Evolutionary conservation across 441 rosid species (phyloP).

Genomic region (Eruca vesicaria): DNA sequence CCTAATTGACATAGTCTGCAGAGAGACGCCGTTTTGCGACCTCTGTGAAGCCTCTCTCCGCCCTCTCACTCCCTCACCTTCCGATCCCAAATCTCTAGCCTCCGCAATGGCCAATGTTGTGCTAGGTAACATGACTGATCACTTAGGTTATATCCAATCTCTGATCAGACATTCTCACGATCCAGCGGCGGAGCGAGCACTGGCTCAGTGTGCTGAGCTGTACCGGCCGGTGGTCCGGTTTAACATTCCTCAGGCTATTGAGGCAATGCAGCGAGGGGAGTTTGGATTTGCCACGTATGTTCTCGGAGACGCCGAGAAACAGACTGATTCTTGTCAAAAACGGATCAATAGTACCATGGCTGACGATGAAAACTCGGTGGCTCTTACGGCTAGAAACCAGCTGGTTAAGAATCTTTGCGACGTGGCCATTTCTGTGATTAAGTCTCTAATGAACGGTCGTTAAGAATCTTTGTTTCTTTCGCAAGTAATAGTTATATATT

Average conservation of each 20-base stretch:
- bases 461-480: constrained; percentile 15
- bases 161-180: constrained; percentile 45
- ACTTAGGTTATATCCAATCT: constrained; percentile 47
- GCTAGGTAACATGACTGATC: constrained; percentile 57
- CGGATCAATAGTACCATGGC: constrained; percentile 38
- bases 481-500: background rate
- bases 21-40: constrained; percentile 63
- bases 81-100: constrained; percentile 52
- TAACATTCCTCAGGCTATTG: constrained; percentile 85
- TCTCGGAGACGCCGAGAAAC: constrained; percentile 55
- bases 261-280: constrained; percentile 50
- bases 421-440: constrained; percentile 66
- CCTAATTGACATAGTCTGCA: constrained; percentile 54
- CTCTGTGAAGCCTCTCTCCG: constrained; percentile 54
- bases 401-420: constrained; percentile 54
- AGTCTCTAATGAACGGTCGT: constrained; percentile 38
- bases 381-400: constrained; percentile 47
- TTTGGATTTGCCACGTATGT: constrained; percentile 59
- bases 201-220: constrained; percentile 78
- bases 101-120: constrained; percentile 44
- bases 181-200: constrained; percentile 54
- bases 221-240: constrained; percentile 80
- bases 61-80: constrained; percentile 37
- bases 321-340: constrained; percentile 66
- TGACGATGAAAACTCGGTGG: constrained; percentile 37